Evolutionary conservation across 2,329 filamentous ascomycete genomes (phyloP).

Genomic region (Fusarium sp.): DNA sequence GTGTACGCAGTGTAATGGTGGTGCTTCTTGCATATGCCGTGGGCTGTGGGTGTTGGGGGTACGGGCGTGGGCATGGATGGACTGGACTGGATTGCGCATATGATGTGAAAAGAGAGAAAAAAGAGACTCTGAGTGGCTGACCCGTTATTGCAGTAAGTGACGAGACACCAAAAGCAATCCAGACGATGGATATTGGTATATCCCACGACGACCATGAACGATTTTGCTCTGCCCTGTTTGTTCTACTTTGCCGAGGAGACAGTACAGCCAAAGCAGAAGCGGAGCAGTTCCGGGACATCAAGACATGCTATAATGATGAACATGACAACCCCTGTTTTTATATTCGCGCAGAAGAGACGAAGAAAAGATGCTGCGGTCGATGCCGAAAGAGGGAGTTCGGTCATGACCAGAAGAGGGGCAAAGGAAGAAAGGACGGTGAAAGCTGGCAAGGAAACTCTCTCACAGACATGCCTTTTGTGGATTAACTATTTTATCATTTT

Average conservation of each 20-base stretch:
- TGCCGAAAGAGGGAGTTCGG: slow-evolving; percentile 25
- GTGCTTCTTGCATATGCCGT: slow-evolving; percentile 43
- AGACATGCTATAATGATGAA: slow-evolving; percentile 28
- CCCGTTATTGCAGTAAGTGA: slow-evolving; percentile 29
- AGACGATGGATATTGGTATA: slow-evolving; percentile 13
- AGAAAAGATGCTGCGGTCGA: slow-evolving; percentile 17
- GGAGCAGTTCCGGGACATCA: slow-evolving; percentile 18
- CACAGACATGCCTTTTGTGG: slow-evolving; percentile 10
- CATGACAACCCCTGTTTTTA: slow-evolving; percentile 31
- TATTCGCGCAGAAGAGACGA: slow-evolving; percentile 18
- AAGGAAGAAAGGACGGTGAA: slow-evolving; percentile 13
- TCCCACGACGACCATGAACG: slow-evolving; percentile 24
- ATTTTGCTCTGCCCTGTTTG: slow-evolving; percentile 20
- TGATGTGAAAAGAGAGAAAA: slow-evolving; percentile 2
- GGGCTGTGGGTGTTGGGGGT: slow-evolving; percentile 30
- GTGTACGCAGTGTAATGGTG: slow-evolving; percentile 33
- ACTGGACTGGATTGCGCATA: neutral
- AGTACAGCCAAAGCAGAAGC: slow-evolving; percentile 36
- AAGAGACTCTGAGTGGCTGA: slow-evolving; percentile 34
- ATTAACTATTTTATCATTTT: slow-evolving; percentile 13
- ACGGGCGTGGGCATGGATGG: slow-evolving; percentile 1
- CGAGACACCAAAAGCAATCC: slow-evolving; percentile 26
- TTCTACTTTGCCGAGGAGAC: slow-evolving; percentile 1
- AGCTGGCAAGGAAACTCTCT: slow-evolving; percentile 8
- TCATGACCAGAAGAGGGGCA: slow-evolving; percentile 25